A percentile compares a stretch with the other conserved stretches of the same genome.
Evolutionary conservation across 2,329 filamentous ascomycete species (phyloP).

Genomic region (Thielaviopsis punctulata): DNA sequence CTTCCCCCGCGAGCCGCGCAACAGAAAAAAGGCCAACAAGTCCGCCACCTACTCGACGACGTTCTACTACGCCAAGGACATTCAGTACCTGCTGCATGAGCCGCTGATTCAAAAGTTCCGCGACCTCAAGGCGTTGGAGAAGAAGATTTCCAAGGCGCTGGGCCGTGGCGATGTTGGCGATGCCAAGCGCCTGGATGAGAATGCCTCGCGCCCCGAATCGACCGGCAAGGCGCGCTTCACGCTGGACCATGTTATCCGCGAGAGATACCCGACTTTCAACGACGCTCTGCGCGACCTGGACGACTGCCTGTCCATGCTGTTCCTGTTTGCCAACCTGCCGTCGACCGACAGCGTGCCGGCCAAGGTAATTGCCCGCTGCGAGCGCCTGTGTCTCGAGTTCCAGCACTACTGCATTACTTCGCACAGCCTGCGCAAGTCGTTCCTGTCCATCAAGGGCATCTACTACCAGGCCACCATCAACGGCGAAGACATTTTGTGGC

Average conservation of each 20-base stretch:
- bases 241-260: conserved; percentile 91
- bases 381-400: conserved; percentile 85
- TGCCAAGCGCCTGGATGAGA: conserved; percentile 69
- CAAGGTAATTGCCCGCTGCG: conserved; percentile 90
- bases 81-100: conserved; percentile 95
- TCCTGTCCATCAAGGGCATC: conserved; percentile 96
- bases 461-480: conserved; percentile 98
- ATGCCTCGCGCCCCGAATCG: conserved; percentile 77
- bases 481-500: conserved; percentile 90
- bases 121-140: conserved; percentile 89
- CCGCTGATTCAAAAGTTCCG: conserved; percentile 87
- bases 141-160: conserved; percentile 89
- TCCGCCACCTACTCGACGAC: conserved; percentile 80
- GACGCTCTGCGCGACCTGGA: conserved; percentile 90
- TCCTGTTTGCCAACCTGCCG: conserved; percentile 91
- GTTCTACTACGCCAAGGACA: conserved; percentile 85
- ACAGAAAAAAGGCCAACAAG: conserved; percentile 92
- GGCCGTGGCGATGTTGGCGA: conserved; percentile 82
- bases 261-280: conserved; percentile 92
- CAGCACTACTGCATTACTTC: conserved; percentile 94
- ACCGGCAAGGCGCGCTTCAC: conserved; percentile 79
- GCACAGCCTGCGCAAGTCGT: conserved; percentile 83
- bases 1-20: conserved; percentile 91
- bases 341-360: conserved; percentile 77
- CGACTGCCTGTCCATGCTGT: conserved; percentile 91